Evolutionary conservation across 2,329 filamentous ascomycete genomes (phyloP), one percentile per base, ranked within the genome.

Genomic region (Colletotrichum tropicale): DNA sequence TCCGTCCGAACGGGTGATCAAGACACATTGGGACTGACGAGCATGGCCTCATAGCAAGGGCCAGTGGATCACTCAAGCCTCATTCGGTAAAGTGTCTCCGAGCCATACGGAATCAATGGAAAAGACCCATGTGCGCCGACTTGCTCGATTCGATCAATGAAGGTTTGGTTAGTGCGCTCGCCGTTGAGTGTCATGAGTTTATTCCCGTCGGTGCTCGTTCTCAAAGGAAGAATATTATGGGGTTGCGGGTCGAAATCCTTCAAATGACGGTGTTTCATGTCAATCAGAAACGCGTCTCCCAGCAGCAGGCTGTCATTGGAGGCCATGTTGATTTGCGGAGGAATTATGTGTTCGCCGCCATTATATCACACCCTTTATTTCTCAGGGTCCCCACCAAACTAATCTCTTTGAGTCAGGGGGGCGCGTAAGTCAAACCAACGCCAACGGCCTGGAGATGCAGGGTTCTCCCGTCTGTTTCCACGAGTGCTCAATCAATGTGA

Each of bases 401-500:
- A 68, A 76, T 76, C 43, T 75, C 38, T 48, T 48, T 38, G 73
- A 43, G 21, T 68, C 28, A 65, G 38, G 70, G 56, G n/a, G 55
- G 16, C n/a, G 30, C 13, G 43, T 15, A 30, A 48, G 38, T 48
- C 24, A 52, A 52, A 52, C 43, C 43, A 52, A 52, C 43, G 43
- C 43, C 28, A 48, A 56, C 21, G 9, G 36, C 28, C 32, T 36
- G 34, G 67, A 61, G 26, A 43, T 12, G 61, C 67, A 74, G 67
- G 67, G 67, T 71, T 48, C 28, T 18, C 60, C 67, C 67, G 18
- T 60, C 12, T 21, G n/a, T 28, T 64, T 65, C 56, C 70, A 73
- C 64, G 21, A 75, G 73, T 68, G 55, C 32, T 30, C 32, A 64
- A 60, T 64, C 64, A 72, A 73, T 56, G 34, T 65, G 62, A 75